Conservation (phyloP, 2,329 filamentous ascomycete species). For the Ophiocordyceps camponoti-rufipedis region DNA sequence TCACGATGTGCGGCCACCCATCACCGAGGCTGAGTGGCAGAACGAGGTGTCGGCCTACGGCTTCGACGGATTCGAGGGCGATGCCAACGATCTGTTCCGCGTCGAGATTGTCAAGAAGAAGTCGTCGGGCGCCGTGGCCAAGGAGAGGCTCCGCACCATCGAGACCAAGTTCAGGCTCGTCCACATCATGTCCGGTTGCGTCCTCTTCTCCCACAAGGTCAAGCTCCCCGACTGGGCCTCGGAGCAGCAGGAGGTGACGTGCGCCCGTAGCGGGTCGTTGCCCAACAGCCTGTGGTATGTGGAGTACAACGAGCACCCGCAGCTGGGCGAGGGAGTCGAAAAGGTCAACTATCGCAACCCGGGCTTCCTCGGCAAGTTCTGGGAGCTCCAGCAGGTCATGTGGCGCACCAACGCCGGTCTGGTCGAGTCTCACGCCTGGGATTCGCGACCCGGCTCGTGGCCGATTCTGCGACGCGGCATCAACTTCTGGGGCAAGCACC, state of each 20-base stretch:
- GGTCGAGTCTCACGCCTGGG: constrained; percentile 94
- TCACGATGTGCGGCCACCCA: constrained; percentile 75
- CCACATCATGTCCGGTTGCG: constrained; percentile 92
- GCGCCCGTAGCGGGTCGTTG: constrained; percentile 73
- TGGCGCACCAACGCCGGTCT: constrained; percentile 96
- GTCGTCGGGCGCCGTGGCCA: constrained; percentile 61
- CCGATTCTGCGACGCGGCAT: constrained; percentile 83
- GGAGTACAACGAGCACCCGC: constrained; percentile 74
- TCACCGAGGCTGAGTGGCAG: constrained; percentile 84
- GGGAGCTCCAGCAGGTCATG: constrained; percentile 95
- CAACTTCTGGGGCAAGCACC: constrained; percentile 95
- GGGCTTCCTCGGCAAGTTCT: constrained; percentile 95
- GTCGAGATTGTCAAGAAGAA: constrained; percentile 86
- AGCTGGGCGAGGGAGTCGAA: constrained; percentile 56
- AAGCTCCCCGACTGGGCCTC: constrained; percentile 97
- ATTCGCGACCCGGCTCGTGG: constrained; percentile 88
- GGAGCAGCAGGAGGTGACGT: constrained; percentile 98
- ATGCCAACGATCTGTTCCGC: constrained; percentile 91
- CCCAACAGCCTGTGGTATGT: constrained; percentile 97
- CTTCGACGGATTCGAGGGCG: constrained; percentile 89
- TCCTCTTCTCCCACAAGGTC: constrained; percentile 95
- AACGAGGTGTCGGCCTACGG: constrained; percentile 95
- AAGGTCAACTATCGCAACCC: constrained; percentile 93
- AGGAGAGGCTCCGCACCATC: constrained; percentile 77
- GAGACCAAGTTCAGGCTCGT: constrained; percentile 92